phyloP scores from a whole-genome alignment of 73 alveolate species.

The Durusdinium trenchii region DNA sequence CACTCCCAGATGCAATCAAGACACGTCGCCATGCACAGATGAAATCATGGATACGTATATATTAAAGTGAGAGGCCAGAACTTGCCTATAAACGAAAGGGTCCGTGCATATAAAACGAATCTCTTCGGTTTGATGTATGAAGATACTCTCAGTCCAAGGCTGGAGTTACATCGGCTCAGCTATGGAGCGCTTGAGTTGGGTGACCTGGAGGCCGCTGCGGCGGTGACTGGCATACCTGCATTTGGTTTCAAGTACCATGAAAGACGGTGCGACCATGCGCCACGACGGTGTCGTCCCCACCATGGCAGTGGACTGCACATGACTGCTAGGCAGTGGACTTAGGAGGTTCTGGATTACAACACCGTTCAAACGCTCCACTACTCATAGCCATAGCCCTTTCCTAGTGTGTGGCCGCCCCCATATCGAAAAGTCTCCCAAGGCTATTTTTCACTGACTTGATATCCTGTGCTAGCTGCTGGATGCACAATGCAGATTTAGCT shows the following conservation, averaged over 20 bases:
- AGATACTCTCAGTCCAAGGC: neutral
- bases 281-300: neutral
- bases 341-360: neutral
- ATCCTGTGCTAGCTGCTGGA: too few species aligned
- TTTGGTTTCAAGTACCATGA: neutral
- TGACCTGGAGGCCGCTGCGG: neutral
- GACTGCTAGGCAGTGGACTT: neutral
- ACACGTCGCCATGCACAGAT: neutral
- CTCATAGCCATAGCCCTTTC: neutral
- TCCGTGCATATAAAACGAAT: neutral
- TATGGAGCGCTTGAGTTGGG: slow-evolving; percentile 29
- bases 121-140: neutral
- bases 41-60: neutral
- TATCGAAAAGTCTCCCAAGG: too few species aligned
- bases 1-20: neutral
- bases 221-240: neutral
- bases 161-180: slow-evolving; percentile 51
- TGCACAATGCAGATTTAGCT: too few species aligned
- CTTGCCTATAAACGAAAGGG: neutral
- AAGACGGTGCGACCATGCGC: neutral
- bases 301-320: neutral
- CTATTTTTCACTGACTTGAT: too few species aligned
- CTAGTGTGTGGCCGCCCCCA: neutral
- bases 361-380: too few species aligned
- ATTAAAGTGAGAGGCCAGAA: neutral